These are phyloP conservation scores for Fraxinus sp. DNA, from an alignment of 305 asterid species.

Conservation along the genomic window DNA sequence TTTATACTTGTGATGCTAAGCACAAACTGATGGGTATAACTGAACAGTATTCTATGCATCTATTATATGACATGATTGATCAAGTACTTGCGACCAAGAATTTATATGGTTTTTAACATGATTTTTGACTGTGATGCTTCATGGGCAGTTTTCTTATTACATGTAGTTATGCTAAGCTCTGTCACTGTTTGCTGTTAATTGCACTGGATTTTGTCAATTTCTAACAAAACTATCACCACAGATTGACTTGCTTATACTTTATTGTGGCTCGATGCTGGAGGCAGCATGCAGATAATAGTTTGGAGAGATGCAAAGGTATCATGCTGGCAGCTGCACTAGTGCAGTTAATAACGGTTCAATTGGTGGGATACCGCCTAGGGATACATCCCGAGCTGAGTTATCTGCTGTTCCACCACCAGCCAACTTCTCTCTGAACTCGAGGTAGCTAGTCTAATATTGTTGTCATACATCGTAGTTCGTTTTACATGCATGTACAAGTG, in stretches of 20 bases:
- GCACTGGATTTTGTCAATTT: neutral
- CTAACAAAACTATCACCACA: slow-evolving; percentile 22
- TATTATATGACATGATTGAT: neutral
- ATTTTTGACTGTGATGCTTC: neutral
- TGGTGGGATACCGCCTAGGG: slow-evolving; percentile 76
- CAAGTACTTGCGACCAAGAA: slow-evolving; percentile 1
- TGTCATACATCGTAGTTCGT: neutral
- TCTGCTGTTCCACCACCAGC: slow-evolving; percentile 61
- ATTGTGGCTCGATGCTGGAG: slow-evolving; percentile 75
- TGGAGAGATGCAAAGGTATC: slow-evolving; percentile 99
- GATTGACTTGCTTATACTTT: slow-evolving; percentile 41
- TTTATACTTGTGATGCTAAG: neutral
- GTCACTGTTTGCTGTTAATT: slow-evolving; percentile 8
- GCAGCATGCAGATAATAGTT: slow-evolving; percentile 93
- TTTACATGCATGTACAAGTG: neutral
- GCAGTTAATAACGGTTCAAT: slow-evolving; percentile 83
- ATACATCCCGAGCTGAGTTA: slow-evolving; percentile 68
- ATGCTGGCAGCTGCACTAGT: slow-evolving; percentile 88
- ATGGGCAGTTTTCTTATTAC: neutral
- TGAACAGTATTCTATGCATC: neutral
- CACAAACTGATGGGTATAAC: slow-evolving; percentile 1
- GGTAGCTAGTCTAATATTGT: slow-evolving; percentile 41
- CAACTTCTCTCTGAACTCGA: slow-evolving; percentile 62
- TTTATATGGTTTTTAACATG: neutral
- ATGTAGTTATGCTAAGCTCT: slow-evolving; percentile 4